Evolutionary conservation across 2,329 filamentous ascomycete species (phyloP).

Genomic region (Ophiostoma triangulosporum): DNA sequence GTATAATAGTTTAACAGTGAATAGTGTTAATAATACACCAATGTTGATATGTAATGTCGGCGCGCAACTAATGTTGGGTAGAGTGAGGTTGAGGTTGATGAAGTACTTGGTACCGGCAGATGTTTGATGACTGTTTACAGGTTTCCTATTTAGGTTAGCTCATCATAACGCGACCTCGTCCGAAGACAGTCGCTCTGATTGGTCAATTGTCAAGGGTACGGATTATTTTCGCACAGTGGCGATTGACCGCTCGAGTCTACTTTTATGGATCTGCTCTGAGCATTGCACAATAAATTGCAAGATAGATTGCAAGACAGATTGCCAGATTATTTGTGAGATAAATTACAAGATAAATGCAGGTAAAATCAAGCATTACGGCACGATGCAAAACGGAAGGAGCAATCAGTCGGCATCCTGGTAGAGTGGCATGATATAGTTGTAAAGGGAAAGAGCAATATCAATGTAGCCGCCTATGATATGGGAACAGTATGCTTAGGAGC

Average conservation of each 20-base stretch:
- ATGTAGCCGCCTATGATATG: background rate
- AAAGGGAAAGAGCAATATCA: background rate
- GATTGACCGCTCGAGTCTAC: background rate
- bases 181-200: background rate
- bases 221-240: background rate
- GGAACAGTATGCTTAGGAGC: background rate
- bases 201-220: background rate
- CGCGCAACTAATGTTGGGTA: background rate
- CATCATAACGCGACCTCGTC: background rate
- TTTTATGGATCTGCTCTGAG: background rate
- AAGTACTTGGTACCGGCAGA: background rate
- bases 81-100: background rate
- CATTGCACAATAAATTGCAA: background rate
- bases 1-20: too few relatives aligned
- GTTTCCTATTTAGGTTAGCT: conserved; percentile 6
- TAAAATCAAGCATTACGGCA: background rate
- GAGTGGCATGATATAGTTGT: background rate
- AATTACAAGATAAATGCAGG: too few relatives aligned
- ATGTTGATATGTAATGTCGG: background rate
- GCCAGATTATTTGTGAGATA: too few relatives aligned
- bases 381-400: background rate
- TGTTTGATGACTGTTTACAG: conserved; percentile 8
- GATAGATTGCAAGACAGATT: too few relatives aligned
- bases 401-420: background rate
- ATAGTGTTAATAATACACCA: too few relatives aligned